phyloP scores from a whole-genome alignment of 768 basidiomycete genomes.

The Serendipita sp. region DNA sequence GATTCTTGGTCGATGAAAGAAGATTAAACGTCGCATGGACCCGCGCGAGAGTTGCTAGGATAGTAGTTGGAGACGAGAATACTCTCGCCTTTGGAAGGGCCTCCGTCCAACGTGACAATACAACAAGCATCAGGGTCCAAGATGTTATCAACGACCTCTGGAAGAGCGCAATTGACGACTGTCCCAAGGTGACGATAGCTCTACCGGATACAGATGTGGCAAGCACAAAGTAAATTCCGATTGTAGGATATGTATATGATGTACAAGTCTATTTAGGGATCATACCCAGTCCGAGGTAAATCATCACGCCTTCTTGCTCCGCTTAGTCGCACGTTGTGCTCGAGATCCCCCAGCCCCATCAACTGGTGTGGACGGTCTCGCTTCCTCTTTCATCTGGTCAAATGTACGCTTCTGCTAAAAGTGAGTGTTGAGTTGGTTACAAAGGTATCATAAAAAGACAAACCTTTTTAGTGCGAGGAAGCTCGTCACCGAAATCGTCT shows the following conservation, averaged over 20 bases:
- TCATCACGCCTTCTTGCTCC: slow-evolving; percentile 1
- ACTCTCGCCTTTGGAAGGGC: slow-evolving; percentile 24
- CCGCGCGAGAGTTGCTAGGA: slow-evolving; percentile 37
- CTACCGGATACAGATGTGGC: not conserved
- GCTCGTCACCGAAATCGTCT: slow-evolving; percentile 50
- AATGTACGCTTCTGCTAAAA: slow-evolving; percentile 7
- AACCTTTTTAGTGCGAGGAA: slow-evolving; percentile 25
- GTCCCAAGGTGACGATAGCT: not conserved
- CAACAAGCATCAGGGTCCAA: not conserved
- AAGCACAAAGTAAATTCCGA: not conserved
- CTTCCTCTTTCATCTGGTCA: slow-evolving; percentile 4
- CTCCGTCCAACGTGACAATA: not conserved
- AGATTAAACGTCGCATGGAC: slow-evolving; percentile 61
- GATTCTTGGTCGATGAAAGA: slow-evolving; percentile 45
- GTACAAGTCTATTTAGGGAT: not conserved
- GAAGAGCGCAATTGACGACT: not conserved
- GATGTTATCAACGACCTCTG: not conserved
- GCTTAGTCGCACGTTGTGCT: not conserved
- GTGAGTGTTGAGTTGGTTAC: too few species aligned
- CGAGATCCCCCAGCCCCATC: not conserved
- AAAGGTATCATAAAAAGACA: not conserved
- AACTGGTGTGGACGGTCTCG: not conserved
- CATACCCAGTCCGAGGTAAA: not conserved
- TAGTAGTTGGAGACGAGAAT: slow-evolving; percentile 40
- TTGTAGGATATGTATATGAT: not conserved